phyloP scores from a whole-genome alignment of 1,139 yeast species.

The Candida sojae region DNA sequence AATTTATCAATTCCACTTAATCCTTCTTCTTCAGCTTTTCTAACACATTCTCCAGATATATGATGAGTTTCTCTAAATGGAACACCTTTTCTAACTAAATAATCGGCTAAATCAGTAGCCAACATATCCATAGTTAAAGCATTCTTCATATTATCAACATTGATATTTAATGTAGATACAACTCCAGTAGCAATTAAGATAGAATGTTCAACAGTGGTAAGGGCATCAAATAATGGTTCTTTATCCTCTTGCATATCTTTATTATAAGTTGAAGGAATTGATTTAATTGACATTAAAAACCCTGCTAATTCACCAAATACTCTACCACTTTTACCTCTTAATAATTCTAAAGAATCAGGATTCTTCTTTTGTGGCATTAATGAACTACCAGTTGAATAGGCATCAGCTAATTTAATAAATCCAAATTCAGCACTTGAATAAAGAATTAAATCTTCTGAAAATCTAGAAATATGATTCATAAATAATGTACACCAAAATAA shows the following conservation, averaged over 20 bases:
- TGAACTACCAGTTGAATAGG: conserved; percentile 97
- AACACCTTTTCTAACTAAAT: conserved; percentile 94
- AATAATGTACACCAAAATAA: conserved; percentile 95
- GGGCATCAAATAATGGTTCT: conserved; percentile 91
- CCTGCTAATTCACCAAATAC: conserved; percentile 95
- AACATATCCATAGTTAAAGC: conserved; percentile 98
- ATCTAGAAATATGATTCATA: conserved; percentile 92
- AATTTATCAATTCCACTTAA: conserved; percentile 82
- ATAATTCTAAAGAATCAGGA: conserved; percentile 91
- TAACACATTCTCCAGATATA: conserved; percentile 96
- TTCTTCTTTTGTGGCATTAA: conserved; percentile 99
- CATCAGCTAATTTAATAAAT: conserved; percentile 89
- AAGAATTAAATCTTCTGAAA: conserved; percentile 91
- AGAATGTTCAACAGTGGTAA: conserved; percentile 91
- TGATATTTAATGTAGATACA: conserved; percentile 76
- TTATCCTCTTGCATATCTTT: conserved; percentile 99
- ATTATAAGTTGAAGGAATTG: conserved; percentile 95
- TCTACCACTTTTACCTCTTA: conserved; percentile 97
- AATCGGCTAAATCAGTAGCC: conserved; percentile 98
- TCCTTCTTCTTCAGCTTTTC: conserved; percentile 76
- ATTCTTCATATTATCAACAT: conserved; percentile 73
- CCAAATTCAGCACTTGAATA: conserved; percentile 98
- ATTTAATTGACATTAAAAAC: conserved; percentile 91
- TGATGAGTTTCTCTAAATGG: conserved; percentile 99
- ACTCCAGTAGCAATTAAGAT: conserved; percentile 95